Evolutionary conservation across 2,329 filamentous ascomycete genomes (phyloP), one percentile per base, ranked within the genome.

Genomic region (Orbilia quercus): DNA sequence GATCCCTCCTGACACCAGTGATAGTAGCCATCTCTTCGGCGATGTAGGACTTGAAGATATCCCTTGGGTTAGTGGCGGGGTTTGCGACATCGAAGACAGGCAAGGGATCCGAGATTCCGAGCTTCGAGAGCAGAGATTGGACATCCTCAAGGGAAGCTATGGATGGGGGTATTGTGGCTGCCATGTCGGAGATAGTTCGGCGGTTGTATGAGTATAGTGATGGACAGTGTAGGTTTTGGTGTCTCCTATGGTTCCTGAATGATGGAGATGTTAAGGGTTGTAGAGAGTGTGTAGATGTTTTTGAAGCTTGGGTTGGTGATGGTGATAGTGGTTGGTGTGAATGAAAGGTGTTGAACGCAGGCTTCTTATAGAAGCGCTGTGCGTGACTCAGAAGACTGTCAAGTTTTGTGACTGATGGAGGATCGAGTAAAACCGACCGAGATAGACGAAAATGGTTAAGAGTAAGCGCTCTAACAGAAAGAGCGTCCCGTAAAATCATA

Each of bases 21-120:
- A 92, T 85, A 18, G 86, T 83, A 34, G 86, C 83, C 42, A 96
- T 82, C 53, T 91, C 83, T 44, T 89, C 84, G 74, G 90, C 88
- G 75, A 96, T 86, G 80, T 93, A 90, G 38, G 88, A 87, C 72
- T 91, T 86, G 84, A 92, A 96, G 73, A 94, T 85, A 78, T 95
- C 91, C 78, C 91, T 84, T 2, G 90, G 89, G 82, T 95, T 95
- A 77, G 86, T 82, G 28, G 89, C 85, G 63, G 90, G 90, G 79
- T 89, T 83, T 77, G 84, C 87, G 79, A 84, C 84, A 40, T 87
- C 84, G 79, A 77, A 78, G n/a, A 63, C 28, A n/a, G 77, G 76
- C 6, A 78, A 31, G 2, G 76, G 66, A 12, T 77, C 67, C 25
- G 75, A 69, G 62, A 78, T 67, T 7, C 75, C 76, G 14, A 79